Evolutionary conservation across 257 asterid species (phyloP).

Genomic region (Petunia axillaris): DNA sequence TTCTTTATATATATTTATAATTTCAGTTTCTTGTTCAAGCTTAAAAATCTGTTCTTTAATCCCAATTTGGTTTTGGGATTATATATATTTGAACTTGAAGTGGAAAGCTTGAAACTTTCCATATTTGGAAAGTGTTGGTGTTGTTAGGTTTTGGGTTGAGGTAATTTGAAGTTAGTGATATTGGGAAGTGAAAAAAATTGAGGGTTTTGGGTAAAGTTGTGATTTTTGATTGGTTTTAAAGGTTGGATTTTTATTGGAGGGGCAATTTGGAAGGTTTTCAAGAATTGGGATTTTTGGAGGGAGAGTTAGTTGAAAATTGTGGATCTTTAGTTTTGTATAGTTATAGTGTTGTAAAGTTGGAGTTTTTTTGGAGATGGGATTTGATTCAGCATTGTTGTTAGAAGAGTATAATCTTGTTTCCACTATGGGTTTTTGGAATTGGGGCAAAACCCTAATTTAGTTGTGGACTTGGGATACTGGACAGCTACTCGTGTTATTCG

Average conservation of each 20-base stretch:
- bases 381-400: slow-evolving; percentile 43
- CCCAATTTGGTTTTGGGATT: background rate
- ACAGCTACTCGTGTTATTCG: slow-evolving; percentile 22
- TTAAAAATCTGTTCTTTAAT: slow-evolving; percentile 16
- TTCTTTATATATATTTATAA: slow-evolving; percentile 10
- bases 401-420: slow-evolving; percentile 47
- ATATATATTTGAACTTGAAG: slow-evolving; percentile 26
- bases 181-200: slow-evolving; percentile 16
- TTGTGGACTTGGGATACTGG: slow-evolving; percentile 33
- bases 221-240: slow-evolving; percentile 31
- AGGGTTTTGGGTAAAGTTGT: slow-evolving; percentile 41
- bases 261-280: slow-evolving; percentile 42
- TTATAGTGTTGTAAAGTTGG: slow-evolving; percentile 34
- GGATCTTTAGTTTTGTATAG: slow-evolving; percentile 55
- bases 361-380: slow-evolving; percentile 53
- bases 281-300: slow-evolving; percentile 66
- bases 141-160: slow-evolving; percentile 35
- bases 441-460: slow-evolving; percentile 59
- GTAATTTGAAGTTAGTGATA: slow-evolving; percentile 30
- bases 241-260: slow-evolving; percentile 30
- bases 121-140: background rate
- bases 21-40: slow-evolving; percentile 22
- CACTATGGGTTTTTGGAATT: slow-evolving; percentile 52
- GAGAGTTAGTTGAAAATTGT: slow-evolving; percentile 59
- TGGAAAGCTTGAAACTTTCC: slow-evolving; percentile 24